Evolutionary conservation across 495 filamentous ascomycete species (phyloP), one percentile per base, ranked within the genome.

Genomic region (Astrocystis sublimbata): DNA sequence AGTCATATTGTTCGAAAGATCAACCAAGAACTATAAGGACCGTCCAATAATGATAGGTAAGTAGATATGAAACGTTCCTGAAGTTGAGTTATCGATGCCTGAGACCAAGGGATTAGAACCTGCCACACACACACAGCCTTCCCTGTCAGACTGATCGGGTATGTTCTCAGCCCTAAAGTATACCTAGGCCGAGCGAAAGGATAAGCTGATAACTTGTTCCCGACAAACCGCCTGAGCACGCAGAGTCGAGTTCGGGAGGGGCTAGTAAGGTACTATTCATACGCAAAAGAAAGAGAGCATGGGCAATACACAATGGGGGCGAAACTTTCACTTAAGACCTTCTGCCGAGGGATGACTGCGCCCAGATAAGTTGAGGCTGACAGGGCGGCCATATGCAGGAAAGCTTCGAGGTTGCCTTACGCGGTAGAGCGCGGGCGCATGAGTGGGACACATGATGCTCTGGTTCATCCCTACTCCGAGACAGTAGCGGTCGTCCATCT

Each of bases 321-420:
- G 43, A 41, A 60, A 60, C 41, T 9, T 40, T 23, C 33, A 60
- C 33, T 21, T 15, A 15, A 21, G 12, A 38, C n/a, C 12, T 12
- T 41, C 41, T 56, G 36, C 36, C 52, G 52, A 56, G 24, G 24
- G 13, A 28, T 49, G 42, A 31, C 57, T 50, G 57, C 28, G 56
- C 58, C 58, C 47, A 36, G 19, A 23, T n/a, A n/a, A 24, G 42
- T 60, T 28, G 42, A 60, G 58, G 58, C 58, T 60, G 58, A 60
- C 58, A 30, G 52, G 58, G 58, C 58, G 49, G 35, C 33, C 28
- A 41, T 23, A 36, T 52, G 42, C 56, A 47, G 10, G 42, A 40
- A 26, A 3, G 38, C 40, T 59, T n/a, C n/a, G n/a, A n/a, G n/a
- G n/a, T n/a, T 59, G 46, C 45, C 45, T 60, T 23, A 46, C 24